These are phyloP conservation scores for Ciborinia camelliae DNA, from an alignment of 2,329 filamentous ascomycete species.

Conservation along the genomic window DNA sequence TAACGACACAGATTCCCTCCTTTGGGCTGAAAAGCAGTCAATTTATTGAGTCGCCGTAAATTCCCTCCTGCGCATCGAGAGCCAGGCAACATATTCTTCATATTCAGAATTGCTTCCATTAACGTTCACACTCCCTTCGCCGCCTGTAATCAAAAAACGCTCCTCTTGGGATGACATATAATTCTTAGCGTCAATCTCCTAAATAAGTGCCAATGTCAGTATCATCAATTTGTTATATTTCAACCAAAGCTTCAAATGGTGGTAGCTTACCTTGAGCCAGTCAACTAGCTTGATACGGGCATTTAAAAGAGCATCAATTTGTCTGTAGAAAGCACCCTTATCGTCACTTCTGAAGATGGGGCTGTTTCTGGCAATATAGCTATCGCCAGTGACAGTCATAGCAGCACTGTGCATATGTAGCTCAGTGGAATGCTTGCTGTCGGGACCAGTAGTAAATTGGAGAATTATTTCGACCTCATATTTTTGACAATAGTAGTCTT, in stretches of 20 bases:
- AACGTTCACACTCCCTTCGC: accelerated
- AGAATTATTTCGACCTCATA: background rate
- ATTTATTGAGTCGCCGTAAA: too few species aligned
- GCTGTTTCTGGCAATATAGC: background rate
- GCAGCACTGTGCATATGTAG: background rate
- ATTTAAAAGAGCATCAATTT: background rate
- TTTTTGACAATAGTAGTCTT: background rate
- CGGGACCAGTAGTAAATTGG: background rate
- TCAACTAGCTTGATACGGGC: background rate
- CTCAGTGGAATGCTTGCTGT: background rate
- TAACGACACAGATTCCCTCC: too few species aligned
- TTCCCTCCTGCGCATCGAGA: accelerated
- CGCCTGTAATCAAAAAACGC: background rate
- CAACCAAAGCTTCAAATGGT: background rate
- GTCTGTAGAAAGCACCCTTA: background rate
- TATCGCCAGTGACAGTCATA: background rate
- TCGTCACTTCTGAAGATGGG: background rate
- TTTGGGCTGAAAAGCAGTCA: background rate
- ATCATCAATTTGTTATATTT: background rate
- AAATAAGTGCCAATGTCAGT: background rate
- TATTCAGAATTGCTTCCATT: accelerated
- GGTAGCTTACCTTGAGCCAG: background rate
- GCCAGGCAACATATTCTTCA: background rate
- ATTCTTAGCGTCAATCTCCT: background rate
- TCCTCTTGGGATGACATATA: background rate